Percentiles rank a stretch among this genome's conserved stretches.
Evolutionary conservation across 495 filamentous ascomycete species (phyloP).

Genomic region (Neurospora sp.): DNA sequence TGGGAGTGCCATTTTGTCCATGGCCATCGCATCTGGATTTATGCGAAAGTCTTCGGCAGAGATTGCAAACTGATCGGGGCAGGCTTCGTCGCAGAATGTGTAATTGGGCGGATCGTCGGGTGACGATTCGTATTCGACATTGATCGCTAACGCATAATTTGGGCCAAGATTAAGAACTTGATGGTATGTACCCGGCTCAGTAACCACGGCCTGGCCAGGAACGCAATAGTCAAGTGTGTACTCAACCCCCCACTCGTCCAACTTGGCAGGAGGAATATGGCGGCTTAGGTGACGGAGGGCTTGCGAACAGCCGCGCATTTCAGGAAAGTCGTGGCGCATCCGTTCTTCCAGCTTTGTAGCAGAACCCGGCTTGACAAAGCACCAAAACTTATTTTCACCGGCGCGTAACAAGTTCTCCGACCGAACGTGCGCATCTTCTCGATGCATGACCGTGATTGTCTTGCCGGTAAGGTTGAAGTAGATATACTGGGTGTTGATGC

Average conservation of each 20-base stretch:
- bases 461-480: conserved; percentile 25
- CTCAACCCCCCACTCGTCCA: conserved; percentile 25
- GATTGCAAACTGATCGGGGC: conserved; percentile 22
- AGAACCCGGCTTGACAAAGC: conserved; percentile 22
- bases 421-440: conserved; percentile 25
- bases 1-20: background rate
- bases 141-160: conserved; percentile 26
- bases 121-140: conserved; percentile 24
- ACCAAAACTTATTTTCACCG: conserved; percentile 26
- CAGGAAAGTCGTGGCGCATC: conserved; percentile 15
- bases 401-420: conserved; percentile 25
- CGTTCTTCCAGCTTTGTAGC: conserved; percentile 15
- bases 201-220: conserved; percentile 24
- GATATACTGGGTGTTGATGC: conserved; percentile 26
- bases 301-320: conserved; percentile 24
- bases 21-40: background rate
- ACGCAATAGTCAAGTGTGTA: conserved; percentile 26
- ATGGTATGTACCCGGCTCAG: conserved; percentile 25
- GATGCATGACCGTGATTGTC: conserved; percentile 26
- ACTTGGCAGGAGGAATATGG: conserved; percentile 18
- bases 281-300: conserved; percentile 25
- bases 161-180: conserved; percentile 26
- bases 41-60: conserved; percentile 19
- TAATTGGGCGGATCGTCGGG: conserved; percentile 19
- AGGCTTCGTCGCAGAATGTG: conserved; percentile 17